Conservation (phyloP, 1,284 basidiomycete species). For the Heliocybe sulcata region DNA sequence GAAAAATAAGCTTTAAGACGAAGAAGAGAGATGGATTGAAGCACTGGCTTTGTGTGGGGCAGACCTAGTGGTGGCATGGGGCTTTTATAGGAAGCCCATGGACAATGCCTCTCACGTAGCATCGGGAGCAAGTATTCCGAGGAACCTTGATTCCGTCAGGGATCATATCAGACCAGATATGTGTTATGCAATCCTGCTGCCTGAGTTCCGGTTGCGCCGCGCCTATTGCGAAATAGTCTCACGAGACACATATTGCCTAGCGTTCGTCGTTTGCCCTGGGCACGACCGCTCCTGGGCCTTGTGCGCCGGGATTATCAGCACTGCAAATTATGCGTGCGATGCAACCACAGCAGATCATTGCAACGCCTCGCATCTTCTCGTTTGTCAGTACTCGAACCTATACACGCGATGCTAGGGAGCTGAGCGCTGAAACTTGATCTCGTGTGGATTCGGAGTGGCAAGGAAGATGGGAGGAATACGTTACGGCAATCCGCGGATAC, state of each 20-base stretch:
- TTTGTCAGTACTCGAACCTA: background rate
- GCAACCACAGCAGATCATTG: too few species aligned
- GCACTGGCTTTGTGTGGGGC: background rate
- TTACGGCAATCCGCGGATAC: too few species aligned
- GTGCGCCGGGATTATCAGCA: too few species aligned
- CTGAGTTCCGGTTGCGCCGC: background rate
- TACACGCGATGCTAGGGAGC: too few species aligned
- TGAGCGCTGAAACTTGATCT: too few species aligned
- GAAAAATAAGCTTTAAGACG: slow-evolving; percentile 2
- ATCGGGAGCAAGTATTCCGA: background rate
- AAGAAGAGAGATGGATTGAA: background rate
- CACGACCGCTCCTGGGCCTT: too few species aligned
- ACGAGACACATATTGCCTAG: too few species aligned
- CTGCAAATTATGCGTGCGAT: too few species aligned
- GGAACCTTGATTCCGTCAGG: background rate
- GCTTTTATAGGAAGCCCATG: background rate
- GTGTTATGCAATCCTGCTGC: background rate
- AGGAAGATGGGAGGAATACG: too few species aligned
- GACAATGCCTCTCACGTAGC: background rate
- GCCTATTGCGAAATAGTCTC: background rate
- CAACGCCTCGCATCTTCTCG: background rate
- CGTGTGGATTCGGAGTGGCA: too few species aligned
- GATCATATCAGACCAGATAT: background rate
- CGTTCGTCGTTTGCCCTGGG: too few species aligned
- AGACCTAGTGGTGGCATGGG: too few species aligned